Evolutionary conservation across 2,329 filamentous ascomycete species (phyloP).

Genomic region (Aspergillus ustus): DNA sequence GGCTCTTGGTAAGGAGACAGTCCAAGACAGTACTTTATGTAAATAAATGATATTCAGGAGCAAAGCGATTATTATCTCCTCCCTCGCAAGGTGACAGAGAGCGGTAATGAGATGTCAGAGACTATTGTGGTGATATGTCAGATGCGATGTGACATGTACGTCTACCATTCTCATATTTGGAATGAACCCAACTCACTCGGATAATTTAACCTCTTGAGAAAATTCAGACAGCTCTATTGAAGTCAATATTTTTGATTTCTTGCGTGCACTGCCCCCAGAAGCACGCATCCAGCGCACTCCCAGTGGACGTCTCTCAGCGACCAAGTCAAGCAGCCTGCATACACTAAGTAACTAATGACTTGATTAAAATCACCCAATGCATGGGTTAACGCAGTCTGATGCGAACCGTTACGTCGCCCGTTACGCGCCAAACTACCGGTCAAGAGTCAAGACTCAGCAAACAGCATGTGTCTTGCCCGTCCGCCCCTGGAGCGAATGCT

Average conservation of each 20-base stretch:
- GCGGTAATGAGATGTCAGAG: not conserved
- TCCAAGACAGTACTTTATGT: not conserved
- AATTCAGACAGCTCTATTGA: not conserved
- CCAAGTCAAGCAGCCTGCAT: not conserved
- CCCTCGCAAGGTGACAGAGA: not conserved
- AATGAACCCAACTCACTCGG: not conserved
- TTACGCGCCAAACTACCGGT: not conserved
- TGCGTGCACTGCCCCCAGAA: not conserved
- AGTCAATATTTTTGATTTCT: not conserved
- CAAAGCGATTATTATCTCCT: not conserved
- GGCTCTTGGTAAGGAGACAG: not conserved
- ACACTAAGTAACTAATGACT: not conserved
- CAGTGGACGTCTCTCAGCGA: not conserved
- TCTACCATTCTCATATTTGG: not conserved
- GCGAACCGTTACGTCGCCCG: not conserved
- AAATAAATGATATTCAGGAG: not conserved
- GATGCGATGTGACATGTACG: not conserved
- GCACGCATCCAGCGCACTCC: not conserved
- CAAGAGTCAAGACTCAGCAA: slow-evolving; percentile 59
- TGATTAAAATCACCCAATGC: not conserved
- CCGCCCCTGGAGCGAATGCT: slow-evolving; percentile 84
- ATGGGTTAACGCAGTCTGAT: not conserved
- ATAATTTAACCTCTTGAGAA: too few species aligned
- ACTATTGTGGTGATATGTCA: not conserved
- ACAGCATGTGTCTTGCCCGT: slow-evolving; percentile 84